These are phyloP conservation scores for Coffea humblotiana DNA, from an alignment of 305 asterid genomes.

Conservation along the genomic window DNA sequence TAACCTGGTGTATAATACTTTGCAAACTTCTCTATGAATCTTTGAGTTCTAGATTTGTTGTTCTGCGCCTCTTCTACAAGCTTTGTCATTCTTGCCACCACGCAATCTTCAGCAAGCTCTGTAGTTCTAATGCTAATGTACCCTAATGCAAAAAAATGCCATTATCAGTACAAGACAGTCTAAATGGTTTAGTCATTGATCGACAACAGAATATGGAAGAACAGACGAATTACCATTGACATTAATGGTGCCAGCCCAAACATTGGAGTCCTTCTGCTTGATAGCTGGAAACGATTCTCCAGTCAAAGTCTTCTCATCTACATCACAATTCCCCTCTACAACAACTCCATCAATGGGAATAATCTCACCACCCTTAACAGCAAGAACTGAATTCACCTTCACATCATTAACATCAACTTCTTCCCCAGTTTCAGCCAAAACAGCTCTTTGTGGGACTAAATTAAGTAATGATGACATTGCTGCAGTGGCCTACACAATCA, in stretches of 20 bases:
- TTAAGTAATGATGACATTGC: slow-evolving; percentile 76
- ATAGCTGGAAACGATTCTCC: slow-evolving; percentile 89
- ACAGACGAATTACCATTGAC: slow-evolving; percentile 53
- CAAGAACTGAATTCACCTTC: slow-evolving; percentile 55
- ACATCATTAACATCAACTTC: slow-evolving; percentile 70
- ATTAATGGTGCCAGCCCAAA: slow-evolving; percentile 88
- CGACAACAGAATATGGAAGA: neutral
- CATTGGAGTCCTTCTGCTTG: slow-evolving; percentile 64
- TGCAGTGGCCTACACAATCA: slow-evolving; percentile 59
- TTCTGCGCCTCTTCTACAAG: slow-evolving; percentile 90
- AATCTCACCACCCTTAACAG: slow-evolving; percentile 74
- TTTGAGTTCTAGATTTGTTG: slow-evolving; percentile 63
- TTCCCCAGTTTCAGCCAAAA: slow-evolving; percentile 73
- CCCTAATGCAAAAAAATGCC: slow-evolving; percentile 35
- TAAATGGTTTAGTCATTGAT: neutral
- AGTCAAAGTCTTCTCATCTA: slow-evolving; percentile 72
- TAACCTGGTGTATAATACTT: slow-evolving; percentile 86
- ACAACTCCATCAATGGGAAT: slow-evolving; percentile 84
- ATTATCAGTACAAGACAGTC: neutral
- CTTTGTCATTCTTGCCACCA: slow-evolving; percentile 79
- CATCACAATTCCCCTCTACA: slow-evolving; percentile 74
- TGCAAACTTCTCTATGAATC: slow-evolving; percentile 77
- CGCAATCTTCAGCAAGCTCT: slow-evolving; percentile 68
- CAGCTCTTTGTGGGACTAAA: slow-evolving; percentile 74
- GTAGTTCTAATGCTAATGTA: slow-evolving; percentile 63